These are phyloP conservation scores for Ceratocystis cacaofunesta DNA, from an alignment of 2,329 filamentous ascomycete species.

Conservation along the genomic window DNA sequence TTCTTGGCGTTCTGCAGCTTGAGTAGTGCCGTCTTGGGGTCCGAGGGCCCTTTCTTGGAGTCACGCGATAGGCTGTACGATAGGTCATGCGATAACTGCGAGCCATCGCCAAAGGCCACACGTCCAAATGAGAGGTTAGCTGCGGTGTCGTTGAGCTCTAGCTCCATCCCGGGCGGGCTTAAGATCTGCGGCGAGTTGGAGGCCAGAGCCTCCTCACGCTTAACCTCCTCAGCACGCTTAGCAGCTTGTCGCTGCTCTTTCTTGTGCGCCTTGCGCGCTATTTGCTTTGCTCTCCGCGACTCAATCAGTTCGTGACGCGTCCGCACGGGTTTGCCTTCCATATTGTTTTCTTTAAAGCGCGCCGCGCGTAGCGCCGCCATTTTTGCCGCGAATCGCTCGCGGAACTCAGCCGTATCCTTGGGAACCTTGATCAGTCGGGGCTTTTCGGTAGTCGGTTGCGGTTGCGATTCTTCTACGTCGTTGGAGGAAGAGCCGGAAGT, in stretches of 20 bases:
- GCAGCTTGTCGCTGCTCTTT: slow-evolving; percentile 66
- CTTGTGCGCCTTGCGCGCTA: slow-evolving; percentile 74
- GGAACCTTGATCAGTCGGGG: slow-evolving; percentile 53
- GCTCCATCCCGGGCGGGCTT: slow-evolving; percentile 30
- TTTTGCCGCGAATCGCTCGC: slow-evolving; percentile 62
- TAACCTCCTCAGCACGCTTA: slow-evolving; percentile 62
- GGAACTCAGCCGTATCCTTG: slow-evolving; percentile 57
- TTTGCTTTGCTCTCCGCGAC: slow-evolving; percentile 71
- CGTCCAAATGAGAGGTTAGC: slow-evolving; percentile 72
- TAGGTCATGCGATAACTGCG: slow-evolving; percentile 59
- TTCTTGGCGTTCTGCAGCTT: slow-evolving; percentile 76
- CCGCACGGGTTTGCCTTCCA: slow-evolving; percentile 65
- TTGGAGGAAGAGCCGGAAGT: slow-evolving; percentile 41
- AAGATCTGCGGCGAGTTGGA: slow-evolving; percentile 47
- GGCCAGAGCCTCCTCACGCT: slow-evolving; percentile 47
- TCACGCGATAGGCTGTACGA: slow-evolving; percentile 38
- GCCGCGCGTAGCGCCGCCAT: slow-evolving; percentile 74
- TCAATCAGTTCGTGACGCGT: slow-evolving; percentile 89
- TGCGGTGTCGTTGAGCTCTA: slow-evolving; percentile 32
- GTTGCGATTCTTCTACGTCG: slow-evolving; percentile 35
- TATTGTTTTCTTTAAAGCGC: slow-evolving; percentile 56
- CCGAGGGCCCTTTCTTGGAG: slow-evolving; percentile 69
- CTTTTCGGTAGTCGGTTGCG: slow-evolving; percentile 34
- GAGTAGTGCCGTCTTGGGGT: slow-evolving; percentile 72
- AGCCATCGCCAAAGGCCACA: slow-evolving; percentile 78